Conservation (phyloP, 148 eudicot species). For the Rhododendron williamsianum region DNA sequence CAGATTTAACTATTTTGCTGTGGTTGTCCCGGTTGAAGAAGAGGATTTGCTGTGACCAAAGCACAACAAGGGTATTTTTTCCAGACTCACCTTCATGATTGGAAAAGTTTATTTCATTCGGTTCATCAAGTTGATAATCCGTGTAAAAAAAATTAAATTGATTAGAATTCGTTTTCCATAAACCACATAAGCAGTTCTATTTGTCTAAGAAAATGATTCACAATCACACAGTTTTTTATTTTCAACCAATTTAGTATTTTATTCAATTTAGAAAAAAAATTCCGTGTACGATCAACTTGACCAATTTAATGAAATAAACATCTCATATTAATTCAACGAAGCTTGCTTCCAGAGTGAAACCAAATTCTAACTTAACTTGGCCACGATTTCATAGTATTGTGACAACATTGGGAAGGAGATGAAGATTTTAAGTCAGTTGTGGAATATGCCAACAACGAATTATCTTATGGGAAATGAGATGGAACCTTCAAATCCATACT, state of each 20-base stretch:
- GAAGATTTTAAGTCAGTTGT: not conserved
- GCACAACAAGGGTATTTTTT: not conserved
- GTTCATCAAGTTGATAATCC: not conserved
- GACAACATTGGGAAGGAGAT: not conserved
- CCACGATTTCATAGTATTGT: not conserved
- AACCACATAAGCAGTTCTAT: no score
- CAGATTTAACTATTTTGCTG: not conserved
- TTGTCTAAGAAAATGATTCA: no score
- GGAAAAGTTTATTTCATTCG: not conserved
- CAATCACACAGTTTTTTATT: no score
- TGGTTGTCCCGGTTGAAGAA: not conserved
- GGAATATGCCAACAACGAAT: not conserved
- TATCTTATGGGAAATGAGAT: not conserved
- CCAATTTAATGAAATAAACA: not conserved
- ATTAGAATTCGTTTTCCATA: not conserved
- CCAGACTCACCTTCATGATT: not conserved
- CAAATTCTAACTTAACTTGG: not conserved
- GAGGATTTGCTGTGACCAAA: not conserved
- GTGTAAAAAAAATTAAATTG: not conserved
- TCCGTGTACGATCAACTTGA: not conserved
- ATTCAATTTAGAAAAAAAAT: no score
- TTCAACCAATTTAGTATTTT: not conserved
- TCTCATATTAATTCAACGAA: no score
- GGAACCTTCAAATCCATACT: not conserved
- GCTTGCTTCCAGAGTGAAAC: not conserved